Evolutionary conservation across 495 filamentous ascomycete species (phyloP), one percentile per base, ranked within the genome.

Genomic region (Podospora didyma): DNA sequence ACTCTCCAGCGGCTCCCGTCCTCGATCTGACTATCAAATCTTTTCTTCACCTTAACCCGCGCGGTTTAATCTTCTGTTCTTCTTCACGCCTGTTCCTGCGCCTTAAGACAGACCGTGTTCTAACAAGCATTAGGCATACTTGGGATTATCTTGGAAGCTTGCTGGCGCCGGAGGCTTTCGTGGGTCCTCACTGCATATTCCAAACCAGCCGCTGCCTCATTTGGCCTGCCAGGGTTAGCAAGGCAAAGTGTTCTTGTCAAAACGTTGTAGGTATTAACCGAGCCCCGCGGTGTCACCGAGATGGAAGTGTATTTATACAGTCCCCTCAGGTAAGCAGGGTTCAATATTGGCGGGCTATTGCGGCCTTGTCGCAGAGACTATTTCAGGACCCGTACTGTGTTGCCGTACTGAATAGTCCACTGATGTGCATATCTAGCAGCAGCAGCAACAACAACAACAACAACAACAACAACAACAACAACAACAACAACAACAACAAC

Each of bases 281-380:
- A n/a, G 5, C 42, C 39, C 49, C 41, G 20, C 49, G 5, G n/a
- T 10, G 16, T 22, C 50, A 7, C 45, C 17, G 34, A 35, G 7
- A 53, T 58, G 56, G 56, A 56, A 14, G 22, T 34, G 9, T 49
- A 58, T 49, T 23, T 49, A 16, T 42, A n/a, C 12, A 53, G 49
- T 11, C 28, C 22, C 49, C 44, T 16, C 35, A 31, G 28, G 56
- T 58, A 31, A 58, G 56, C 21, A 37, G 17, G 42, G 16, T 39
- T 26, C n/a, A 7, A 10, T 12, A 9, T 31, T n/a, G n/a, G n/a
- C 26, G 9, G 26, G 26, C 26, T 31, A 31, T 9, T 31, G 26
- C n/a, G 26, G 26, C 26, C 26, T 31, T 31, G 3, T 9, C 26
- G 26, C 26, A 31, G 26, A 9, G 26, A n/a, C 41, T 20, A 44